Evolutionary conservation across 2,329 filamentous ascomycete species (phyloP).

Genomic region (Cladosporium velox): DNA sequence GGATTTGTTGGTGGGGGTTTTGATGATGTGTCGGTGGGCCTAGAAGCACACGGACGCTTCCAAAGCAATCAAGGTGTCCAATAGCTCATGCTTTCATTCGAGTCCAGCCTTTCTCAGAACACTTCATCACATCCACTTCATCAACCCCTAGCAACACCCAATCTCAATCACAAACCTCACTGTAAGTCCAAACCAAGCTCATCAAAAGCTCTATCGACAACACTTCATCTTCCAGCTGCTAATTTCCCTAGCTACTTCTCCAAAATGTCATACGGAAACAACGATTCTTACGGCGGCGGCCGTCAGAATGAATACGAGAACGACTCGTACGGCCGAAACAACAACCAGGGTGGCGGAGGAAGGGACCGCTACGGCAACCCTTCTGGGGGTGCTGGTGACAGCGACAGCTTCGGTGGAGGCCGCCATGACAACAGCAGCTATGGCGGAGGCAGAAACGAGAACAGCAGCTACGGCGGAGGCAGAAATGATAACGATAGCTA

Average conservation of each 20-base stretch:
- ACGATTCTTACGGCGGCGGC: conserved; percentile 25
- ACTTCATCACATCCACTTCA: not conserved
- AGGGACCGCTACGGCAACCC: conserved; percentile 21
- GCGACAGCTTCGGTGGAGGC: conserved; percentile 25
- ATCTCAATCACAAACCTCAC: not conserved
- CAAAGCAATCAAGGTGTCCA: not conserved
- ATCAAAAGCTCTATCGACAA: not conserved
- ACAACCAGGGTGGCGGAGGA: conserved; percentile 20
- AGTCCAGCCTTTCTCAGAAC: not conserved
- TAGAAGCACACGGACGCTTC: not conserved
- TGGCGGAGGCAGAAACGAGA: not conserved
- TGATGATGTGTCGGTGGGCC: conserved; percentile 4
- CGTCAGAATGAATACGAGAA: conserved; percentile 24
- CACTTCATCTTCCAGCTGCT: not conserved
- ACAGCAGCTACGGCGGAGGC: not conserved
- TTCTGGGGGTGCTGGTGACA: conserved; percentile 15
- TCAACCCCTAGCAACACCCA: not conserved
- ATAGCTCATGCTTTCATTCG: conserved; percentile 1
- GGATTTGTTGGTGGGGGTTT: conserved; percentile 5
- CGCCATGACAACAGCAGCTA: not conserved
- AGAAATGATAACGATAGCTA: conserved; percentile 18
- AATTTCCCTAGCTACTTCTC: not conserved
- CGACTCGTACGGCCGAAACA: not conserved
- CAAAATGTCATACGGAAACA: conserved; percentile 27
- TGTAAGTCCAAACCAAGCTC: not conserved